These are phyloP conservation scores for Pisolithus marmoratus DNA, from an alignment of 768 basidiomycete species.

Conservation along the genomic window DNA sequence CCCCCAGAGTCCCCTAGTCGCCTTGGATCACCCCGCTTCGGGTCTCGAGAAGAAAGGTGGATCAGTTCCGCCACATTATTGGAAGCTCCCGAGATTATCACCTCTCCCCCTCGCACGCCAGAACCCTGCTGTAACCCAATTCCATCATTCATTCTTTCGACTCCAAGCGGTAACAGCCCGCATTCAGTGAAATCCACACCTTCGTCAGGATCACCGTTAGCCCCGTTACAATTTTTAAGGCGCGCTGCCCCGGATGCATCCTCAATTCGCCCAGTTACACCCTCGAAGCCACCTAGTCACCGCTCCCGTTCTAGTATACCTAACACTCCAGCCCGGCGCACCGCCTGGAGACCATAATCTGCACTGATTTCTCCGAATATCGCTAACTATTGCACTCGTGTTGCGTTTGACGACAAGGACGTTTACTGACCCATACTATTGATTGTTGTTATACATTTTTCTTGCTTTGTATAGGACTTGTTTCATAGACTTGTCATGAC, in stretches of 20 bases:
- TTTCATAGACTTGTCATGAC: slow-evolving; percentile 13
- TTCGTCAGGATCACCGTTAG: slow-evolving; percentile 65
- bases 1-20: slow-evolving; percentile 55
- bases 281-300: slow-evolving; percentile 52
- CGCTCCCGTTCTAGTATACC: slow-evolving; percentile 37
- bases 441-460: slow-evolving; percentile 15
- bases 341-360: slow-evolving; percentile 61
- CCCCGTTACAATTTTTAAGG: slow-evolving; percentile 80
- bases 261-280: slow-evolving; percentile 52
- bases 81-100: slow-evolving; percentile 43
- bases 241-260: slow-evolving; percentile 60
- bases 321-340: slow-evolving; percentile 44
- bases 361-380: slow-evolving; percentile 12
- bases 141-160: slow-evolving; percentile 63
- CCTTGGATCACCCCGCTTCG: slow-evolving; percentile 33
- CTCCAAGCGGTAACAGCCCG: slow-evolving; percentile 41
- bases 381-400: slow-evolving; percentile 26
- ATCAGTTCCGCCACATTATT: slow-evolving; percentile 73
- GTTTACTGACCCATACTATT: slow-evolving; percentile 15
- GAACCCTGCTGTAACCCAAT: slow-evolving; percentile 53
- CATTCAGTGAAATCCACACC: slow-evolving; percentile 47
- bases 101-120: slow-evolving; percentile 51
- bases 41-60: slow-evolving; percentile 67
- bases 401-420: slow-evolving; percentile 23
- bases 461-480: slow-evolving; percentile 23